These are phyloP conservation scores for Pneumocystis wakefieldiae DNA, from an alignment of 1,139 yeast genomes.

Conservation along the genomic window DNA sequence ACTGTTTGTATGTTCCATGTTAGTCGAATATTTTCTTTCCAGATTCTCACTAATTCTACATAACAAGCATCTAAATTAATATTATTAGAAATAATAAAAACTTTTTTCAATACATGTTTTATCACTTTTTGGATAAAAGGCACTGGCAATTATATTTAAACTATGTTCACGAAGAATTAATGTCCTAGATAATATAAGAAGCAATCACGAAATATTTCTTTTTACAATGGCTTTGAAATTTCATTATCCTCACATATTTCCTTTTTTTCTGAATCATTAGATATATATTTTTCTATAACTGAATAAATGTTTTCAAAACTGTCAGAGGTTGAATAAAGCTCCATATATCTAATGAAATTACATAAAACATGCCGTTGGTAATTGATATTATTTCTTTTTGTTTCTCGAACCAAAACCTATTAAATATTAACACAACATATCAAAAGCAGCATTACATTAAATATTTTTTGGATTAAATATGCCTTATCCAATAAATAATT, in stretches of 20 bases:
- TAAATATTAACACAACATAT: constrained; percentile 27
- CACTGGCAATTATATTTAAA: neutral
- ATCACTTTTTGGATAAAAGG: neutral
- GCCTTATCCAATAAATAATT: constrained; percentile 11
- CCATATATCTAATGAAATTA: constrained; percentile 9
- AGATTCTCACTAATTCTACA: neutral
- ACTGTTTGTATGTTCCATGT: neutral
- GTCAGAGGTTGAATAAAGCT: neutral
- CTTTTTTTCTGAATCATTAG: constrained; percentile 1
- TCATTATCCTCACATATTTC: neutral
- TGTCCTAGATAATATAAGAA: neutral
- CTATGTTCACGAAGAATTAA: neutral
- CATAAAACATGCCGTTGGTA: constrained; percentile 33
- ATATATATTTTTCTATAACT: constrained; percentile 4
- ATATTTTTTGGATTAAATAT: constrained; percentile 2
- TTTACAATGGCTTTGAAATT: neutral
- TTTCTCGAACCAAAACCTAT: constrained; percentile 41
- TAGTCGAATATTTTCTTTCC: neutral
- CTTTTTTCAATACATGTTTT: neutral
- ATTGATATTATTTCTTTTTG: constrained; percentile 47
- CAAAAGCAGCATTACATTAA: constrained; percentile 1
- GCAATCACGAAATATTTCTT: neutral
- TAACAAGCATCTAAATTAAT: neutral
- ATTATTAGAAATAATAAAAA: neutral
- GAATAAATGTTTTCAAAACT: constrained; percentile 1